phyloP scores from a whole-genome alignment of 371 early-diverging fungal genomes.

The Apophysomyces sp. region DNA sequence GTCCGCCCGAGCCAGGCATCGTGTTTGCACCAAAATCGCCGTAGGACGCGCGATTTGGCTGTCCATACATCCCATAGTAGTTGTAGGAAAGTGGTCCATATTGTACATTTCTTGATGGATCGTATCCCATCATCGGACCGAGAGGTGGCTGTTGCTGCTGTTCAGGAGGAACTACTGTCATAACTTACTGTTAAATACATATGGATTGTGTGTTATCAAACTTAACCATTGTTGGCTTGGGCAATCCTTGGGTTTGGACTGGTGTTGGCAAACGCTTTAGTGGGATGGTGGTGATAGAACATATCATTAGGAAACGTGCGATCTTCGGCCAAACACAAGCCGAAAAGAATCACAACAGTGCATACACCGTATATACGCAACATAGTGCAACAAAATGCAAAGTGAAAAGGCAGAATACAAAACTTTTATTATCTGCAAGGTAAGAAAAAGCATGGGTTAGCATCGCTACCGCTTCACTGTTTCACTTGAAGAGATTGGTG shows the following conservation, averaged over 20 bases:
- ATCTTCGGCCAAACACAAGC: neutral
- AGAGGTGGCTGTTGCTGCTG: neutral
- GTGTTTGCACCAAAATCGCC: neutral
- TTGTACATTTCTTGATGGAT: neutral
- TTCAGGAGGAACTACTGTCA: neutral
- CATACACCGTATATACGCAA: neutral
- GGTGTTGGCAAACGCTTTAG: slow-evolving; percentile 11
- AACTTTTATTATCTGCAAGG: neutral
- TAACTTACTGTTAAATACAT: neutral
- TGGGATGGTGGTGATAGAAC: slow-evolving; percentile 22
- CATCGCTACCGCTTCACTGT: neutral
- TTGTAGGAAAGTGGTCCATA: neutral
- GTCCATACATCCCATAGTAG: neutral
- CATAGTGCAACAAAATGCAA: neutral
- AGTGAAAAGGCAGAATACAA: neutral
- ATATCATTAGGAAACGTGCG: slow-evolving; percentile 13
- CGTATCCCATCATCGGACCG: neutral
- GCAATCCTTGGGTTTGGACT: neutral
- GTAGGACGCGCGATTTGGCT: neutral
- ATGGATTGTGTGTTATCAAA: neutral
- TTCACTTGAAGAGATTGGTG: neutral
- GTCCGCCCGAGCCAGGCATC: neutral
- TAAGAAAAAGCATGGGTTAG: neutral
- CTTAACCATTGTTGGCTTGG: neutral
- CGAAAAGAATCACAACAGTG: neutral